Conservation (phyloP, 2,329 filamentous ascomycete species). For the Cercospora beticola region DNA sequence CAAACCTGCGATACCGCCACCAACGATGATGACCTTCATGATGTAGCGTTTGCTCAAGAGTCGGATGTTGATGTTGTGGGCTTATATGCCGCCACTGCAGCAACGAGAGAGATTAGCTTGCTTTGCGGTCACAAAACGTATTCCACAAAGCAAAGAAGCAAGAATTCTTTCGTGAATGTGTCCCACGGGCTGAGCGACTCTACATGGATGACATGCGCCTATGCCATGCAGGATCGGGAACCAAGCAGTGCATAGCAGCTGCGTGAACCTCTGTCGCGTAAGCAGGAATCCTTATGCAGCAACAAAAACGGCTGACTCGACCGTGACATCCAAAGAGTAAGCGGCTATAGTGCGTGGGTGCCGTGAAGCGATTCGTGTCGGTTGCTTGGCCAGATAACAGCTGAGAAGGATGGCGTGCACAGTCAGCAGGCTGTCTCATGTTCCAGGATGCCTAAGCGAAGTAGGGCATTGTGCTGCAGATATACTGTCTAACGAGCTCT, state of each 20-base stretch:
- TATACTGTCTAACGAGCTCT: not conserved
- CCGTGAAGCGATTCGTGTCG: not conserved
- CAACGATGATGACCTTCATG: constrained; percentile 47
- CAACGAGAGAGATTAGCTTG: not conserved
- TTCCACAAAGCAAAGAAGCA: not conserved
- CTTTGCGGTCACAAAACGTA: not conserved
- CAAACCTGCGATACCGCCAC: constrained; percentile 40
- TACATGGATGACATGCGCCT: not conserved
- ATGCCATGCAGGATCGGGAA: not conserved
- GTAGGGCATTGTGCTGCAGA: not conserved
- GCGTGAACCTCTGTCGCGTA: not conserved
- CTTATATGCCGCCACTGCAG: not conserved
- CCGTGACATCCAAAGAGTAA: not conserved
- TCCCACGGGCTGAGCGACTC: not conserved
- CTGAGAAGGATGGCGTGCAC: not conserved
- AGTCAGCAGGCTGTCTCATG: not conserved
- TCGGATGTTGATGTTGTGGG: not conserved
- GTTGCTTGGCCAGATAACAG: not conserved
- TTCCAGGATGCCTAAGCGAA: not conserved
- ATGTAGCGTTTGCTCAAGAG: not conserved
- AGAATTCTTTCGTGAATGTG: not conserved
- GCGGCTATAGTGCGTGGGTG: not conserved
- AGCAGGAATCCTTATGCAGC: not conserved
- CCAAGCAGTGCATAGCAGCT: not conserved
- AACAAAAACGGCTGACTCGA: not conserved